A percentile compares a stretch with the other conserved stretches of the same genome.
Evolutionary conservation across 768 basidiomycete species (phyloP).

Genomic region (Tylopilus balloui): DNA sequence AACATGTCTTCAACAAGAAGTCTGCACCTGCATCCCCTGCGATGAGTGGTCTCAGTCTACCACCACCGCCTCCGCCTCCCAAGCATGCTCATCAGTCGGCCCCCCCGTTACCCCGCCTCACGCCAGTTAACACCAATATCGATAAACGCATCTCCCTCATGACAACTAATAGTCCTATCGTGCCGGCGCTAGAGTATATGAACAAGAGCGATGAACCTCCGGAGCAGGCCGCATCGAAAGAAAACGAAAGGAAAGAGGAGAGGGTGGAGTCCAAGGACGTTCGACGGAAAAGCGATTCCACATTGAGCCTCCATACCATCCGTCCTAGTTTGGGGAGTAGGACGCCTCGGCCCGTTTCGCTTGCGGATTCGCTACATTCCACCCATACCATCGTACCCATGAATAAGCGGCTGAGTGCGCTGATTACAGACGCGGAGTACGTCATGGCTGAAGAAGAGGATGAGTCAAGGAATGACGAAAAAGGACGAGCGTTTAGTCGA

Average conservation of each 20-base stretch:
- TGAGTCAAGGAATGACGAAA: conserved; percentile 20
- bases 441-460: conserved; percentile 61
- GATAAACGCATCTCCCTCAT: conserved; percentile 50
- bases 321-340: conserved; percentile 48
- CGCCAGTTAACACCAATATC: conserved; percentile 19
- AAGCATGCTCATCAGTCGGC: conserved; percentile 26
- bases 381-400: conserved; percentile 66
- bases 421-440: conserved; percentile 65
- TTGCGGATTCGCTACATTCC: conserved; percentile 73
- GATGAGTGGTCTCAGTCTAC: conserved; percentile 26
- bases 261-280: conserved; percentile 54
- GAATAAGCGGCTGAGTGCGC: conserved; percentile 62
- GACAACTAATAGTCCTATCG: conserved; percentile 50
- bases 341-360: conserved; percentile 68
- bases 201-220: conserved; percentile 35
- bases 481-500: conserved; percentile 16
- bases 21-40: conserved; percentile 31
- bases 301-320: conserved; percentile 72
- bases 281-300: conserved; percentile 81
- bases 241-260: conserved; percentile 31
- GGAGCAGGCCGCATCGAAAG: conserved; percentile 20
- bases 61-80: conserved; percentile 38
- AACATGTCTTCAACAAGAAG: conserved; percentile 44
- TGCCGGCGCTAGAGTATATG: conserved; percentile 55
- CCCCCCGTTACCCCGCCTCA: conserved; percentile 23